These are phyloP conservation scores for Ogataea methanolica DNA, from an alignment of 805 yeast genomes.

Conservation along the genomic window DNA sequence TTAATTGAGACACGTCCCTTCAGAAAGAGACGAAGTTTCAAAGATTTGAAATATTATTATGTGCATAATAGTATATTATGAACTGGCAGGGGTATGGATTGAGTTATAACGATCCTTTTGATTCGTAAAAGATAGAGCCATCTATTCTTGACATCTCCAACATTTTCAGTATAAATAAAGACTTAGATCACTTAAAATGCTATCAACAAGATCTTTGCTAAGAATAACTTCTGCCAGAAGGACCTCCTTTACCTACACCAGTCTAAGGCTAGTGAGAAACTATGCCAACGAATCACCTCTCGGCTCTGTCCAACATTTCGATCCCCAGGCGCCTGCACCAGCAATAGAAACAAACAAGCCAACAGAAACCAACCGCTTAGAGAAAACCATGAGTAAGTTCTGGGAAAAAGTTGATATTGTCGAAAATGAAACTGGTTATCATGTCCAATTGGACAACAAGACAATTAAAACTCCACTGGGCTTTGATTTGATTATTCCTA, in stretches of 20 bases:
- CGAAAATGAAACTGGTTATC: slow-evolving; percentile 33
- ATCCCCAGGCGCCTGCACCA: slow-evolving; percentile 1
- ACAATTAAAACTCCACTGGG: slow-evolving; percentile 86
- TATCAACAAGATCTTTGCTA: not conserved
- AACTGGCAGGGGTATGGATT: no score
- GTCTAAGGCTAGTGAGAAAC: not conserved
- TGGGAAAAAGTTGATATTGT: slow-evolving; percentile 67
- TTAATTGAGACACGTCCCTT: no score
- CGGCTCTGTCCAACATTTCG: slow-evolving; percentile 9
- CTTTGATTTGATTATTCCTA: slow-evolving; percentile 60
- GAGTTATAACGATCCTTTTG: no score
- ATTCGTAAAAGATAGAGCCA: no score
- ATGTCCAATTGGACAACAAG: slow-evolving; percentile 66
- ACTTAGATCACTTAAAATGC: not conserved
- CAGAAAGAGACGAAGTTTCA: no score
- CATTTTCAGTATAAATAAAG: no score
- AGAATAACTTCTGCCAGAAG: not conserved
- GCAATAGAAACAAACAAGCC: slow-evolving; percentile 43
- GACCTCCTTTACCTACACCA: not conserved
- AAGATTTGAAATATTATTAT: no score
- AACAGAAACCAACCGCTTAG: slow-evolving; percentile 64
- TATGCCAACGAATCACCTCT: slow-evolving; percentile 11
- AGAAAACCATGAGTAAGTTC: slow-evolving; percentile 66
- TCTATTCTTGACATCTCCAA: no score
- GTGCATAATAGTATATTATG: no score